These are phyloP conservation scores for Simmondsia chinensis DNA, from an alignment of 148 eudicot genomes.

Conservation along the genomic window DNA sequence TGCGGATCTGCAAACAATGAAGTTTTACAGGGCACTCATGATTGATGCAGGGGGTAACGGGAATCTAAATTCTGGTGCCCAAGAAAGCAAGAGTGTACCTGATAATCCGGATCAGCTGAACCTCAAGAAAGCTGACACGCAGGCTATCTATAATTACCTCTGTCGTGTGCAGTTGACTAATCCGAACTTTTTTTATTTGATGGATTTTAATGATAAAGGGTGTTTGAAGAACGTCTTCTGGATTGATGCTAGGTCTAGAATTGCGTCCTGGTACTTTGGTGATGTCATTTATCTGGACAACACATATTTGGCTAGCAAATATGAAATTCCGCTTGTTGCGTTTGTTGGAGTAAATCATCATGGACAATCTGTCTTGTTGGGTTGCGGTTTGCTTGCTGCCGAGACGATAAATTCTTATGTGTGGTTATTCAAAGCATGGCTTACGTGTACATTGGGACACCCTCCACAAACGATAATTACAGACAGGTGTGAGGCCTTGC, in stretches of 20 bases:
- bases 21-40: conserved; percentile 55
- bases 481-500: conserved; percentile 46
- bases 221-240: conserved; percentile 52
- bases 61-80: conserved; percentile 20
- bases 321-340: conserved; percentile 57
- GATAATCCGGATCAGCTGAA: conserved; percentile 32
- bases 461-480: conserved; percentile 62
- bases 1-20: conserved; percentile 36
- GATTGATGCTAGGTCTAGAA: conserved; percentile 70
- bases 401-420: conserved; percentile 48
- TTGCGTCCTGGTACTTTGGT: conserved; percentile 49
- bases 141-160: conserved; percentile 59
- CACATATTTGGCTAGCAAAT: conserved; percentile 41
- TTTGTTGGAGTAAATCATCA: conserved; percentile 80
- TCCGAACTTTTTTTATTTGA: conserved; percentile 65
- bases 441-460: conserved; percentile 32
- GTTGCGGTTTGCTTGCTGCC: conserved; percentile 58
- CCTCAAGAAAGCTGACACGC: conserved; percentile 60
- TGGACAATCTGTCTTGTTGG: conserved; percentile 54
- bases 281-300: conserved; percentile 68
- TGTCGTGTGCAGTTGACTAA: conserved; percentile 68
- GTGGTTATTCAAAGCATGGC: conserved; percentile 71
- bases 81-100: conserved; percentile 22
- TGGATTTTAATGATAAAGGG: conserved; percentile 61
- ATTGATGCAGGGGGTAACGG: conserved; percentile 39